Evolutionary conservation across 805 yeast genomes (phyloP).

Genomic region (Naumovozyma dairenensis): DNA sequence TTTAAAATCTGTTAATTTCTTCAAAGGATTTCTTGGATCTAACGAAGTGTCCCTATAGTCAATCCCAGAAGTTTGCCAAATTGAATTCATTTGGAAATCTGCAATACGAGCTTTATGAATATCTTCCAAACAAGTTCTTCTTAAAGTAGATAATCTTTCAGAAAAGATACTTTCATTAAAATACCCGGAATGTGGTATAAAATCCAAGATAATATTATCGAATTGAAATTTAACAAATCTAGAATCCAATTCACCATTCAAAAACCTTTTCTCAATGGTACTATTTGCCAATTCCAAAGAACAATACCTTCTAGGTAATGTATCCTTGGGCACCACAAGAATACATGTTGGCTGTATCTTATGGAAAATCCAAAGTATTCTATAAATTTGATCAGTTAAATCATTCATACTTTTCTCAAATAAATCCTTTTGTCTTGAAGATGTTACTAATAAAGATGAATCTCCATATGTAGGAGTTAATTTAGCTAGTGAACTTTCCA

Average conservation of each 20-base stretch:
- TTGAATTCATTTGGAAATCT: constrained; percentile 1
- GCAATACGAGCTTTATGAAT: constrained; percentile 10
- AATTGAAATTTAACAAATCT: constrained; percentile 64
- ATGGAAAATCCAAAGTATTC: constrained; percentile 42
- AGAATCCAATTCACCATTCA: constrained; percentile 70
- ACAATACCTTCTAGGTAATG: constrained; percentile 64
- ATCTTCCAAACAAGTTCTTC: constrained; percentile 50
- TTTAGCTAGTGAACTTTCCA: constrained; percentile 57
- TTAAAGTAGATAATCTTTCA: constrained; percentile 50
- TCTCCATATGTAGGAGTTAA: constrained; percentile 4
- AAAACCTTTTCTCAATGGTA: constrained; percentile 69
- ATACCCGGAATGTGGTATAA: constrained; percentile 27
- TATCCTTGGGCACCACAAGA: constrained; percentile 65
- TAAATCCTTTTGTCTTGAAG: constrained; percentile 12
- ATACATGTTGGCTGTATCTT: constrained; percentile 74
- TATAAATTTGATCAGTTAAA: constrained; percentile 27
- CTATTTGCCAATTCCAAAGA: constrained; percentile 86
- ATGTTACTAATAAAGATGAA: constrained; percentile 1
- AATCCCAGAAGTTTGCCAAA: constrained; percentile 66
- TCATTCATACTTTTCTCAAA: constrained; percentile 25
- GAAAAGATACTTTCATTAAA: constrained; percentile 29
- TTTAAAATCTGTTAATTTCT: constrained; percentile 63
- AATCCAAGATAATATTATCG: constrained; percentile 29
- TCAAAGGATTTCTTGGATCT: constrained; percentile 62
- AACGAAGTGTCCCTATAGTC: constrained; percentile 66